These are phyloP conservation scores for Auriscalpium orientale DNA, from an alignment of 768 basidiomycete genomes.

Conservation along the genomic window DNA sequence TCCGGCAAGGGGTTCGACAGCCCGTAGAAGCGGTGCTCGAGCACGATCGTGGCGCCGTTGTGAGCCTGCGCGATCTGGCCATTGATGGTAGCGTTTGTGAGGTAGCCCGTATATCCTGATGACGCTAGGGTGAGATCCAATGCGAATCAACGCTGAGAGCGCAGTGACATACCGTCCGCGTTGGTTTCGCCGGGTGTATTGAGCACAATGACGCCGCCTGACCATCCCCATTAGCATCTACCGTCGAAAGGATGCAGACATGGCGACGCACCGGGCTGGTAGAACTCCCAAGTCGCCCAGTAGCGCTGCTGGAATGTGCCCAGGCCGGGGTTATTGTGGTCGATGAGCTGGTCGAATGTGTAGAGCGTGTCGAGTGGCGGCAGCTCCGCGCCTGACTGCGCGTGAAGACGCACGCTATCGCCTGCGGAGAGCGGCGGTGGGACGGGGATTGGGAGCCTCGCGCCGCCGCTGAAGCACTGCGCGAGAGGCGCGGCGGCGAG, in stretches of 20 bases:
- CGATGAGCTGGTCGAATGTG: constrained; percentile 47
- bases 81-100: constrained; percentile 52
- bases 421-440: not conserved
- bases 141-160: not conserved
- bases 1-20: constrained; percentile 61
- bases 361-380: constrained; percentile 35
- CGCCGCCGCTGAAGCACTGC: not conserved
- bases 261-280: constrained; percentile 30
- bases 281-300: constrained; percentile 65
- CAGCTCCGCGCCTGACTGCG: constrained; percentile 19
- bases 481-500: too few relatives aligned
- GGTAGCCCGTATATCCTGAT: not conserved
- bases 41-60: constrained; percentile 50
- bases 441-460: not conserved
- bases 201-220: constrained; percentile 51
- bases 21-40: constrained; percentile 74
- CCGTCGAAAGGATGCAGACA: too few relatives aligned
- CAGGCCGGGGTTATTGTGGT: constrained; percentile 45
- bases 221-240: not conserved
- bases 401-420: not conserved
- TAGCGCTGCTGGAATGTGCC: constrained; percentile 76
- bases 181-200: constrained; percentile 61
- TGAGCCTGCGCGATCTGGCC: constrained; percentile 61
- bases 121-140: too few relatives aligned
- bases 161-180: constrained; percentile 32